phyloP scores from a whole-genome alignment of 1,284 basidiomycete species.

The Erythrobasidium hasegawianum region DNA sequence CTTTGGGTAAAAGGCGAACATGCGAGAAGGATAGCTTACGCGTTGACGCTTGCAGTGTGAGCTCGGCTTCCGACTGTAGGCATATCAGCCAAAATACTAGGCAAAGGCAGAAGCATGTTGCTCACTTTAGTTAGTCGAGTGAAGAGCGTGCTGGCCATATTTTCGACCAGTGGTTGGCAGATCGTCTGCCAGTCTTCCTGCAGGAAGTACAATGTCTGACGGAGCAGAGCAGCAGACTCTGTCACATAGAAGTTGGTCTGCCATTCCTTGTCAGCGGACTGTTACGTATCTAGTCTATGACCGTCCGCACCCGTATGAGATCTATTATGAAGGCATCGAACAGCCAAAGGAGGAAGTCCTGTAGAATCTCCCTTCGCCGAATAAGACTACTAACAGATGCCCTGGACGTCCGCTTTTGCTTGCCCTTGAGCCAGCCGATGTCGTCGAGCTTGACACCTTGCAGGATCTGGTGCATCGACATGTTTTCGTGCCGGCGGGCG shows the following conservation, averaged over 20 bases:
- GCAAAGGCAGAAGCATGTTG: too few species aligned
- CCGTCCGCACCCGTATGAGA: conserved; percentile 66
- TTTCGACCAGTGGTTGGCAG: conserved; percentile 72
- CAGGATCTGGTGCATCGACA: conserved; percentile 72
- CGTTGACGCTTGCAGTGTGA: conserved; percentile 50
- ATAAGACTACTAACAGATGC: conserved; percentile 63
- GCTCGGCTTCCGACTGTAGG: conserved; percentile 57
- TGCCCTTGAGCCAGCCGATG: conserved; percentile 70
- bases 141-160: conserved; percentile 55
- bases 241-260: conserved; percentile 93
- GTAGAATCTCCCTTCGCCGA: conserved; percentile 68
- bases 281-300: too few species aligned
- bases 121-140: conserved; percentile 43
- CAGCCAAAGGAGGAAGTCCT: conserved; percentile 88
- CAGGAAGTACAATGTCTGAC: conserved; percentile 83
- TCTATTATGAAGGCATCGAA: conserved; percentile 80
- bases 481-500: conserved; percentile 71
- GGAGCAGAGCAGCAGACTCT: conserved; percentile 81
- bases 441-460: conserved; percentile 72
- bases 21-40: conserved; percentile 75
- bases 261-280: too few species aligned
- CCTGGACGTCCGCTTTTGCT: conserved; percentile 42
- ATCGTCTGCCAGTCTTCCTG: conserved; percentile 89
- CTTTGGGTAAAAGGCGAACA: conserved; percentile 87
- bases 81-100: too few species aligned